A percentile compares a stretch with the other conserved stretches of the same genome.
These are phyloP conservation scores for Takashimella koratensis DNA, from an alignment of 1,284 basidiomycete genomes.

Conservation along the genomic window DNA sequence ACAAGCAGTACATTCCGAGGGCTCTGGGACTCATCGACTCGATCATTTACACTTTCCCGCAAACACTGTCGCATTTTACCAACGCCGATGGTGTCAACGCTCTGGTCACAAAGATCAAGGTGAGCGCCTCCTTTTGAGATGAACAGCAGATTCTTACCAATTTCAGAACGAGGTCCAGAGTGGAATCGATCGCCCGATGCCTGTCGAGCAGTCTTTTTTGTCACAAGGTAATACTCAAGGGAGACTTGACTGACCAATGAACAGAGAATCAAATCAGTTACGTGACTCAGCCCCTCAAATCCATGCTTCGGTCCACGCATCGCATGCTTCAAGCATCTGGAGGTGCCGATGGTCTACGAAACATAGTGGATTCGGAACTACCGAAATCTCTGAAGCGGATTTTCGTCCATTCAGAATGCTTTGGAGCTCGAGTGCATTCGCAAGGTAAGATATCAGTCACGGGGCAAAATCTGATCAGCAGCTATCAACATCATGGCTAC, in stretches of 20 bases:
- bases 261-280: conserved; percentile 24
- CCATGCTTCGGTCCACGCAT: conserved; percentile 87
- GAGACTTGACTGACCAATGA: neutral
- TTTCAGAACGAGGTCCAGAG: conserved; percentile 14
- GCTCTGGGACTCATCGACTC: conserved; percentile 90
- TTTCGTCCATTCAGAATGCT: conserved; percentile 73
- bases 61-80: conserved; percentile 83
- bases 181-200: neutral
- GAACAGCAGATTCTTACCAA: too few relatives aligned
- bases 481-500: conserved; percentile 97
- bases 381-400: conserved; percentile 84
- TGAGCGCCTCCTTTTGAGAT: conserved; percentile 52
- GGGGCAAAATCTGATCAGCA: conserved; percentile 35
- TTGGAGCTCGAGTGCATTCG: conserved; percentile 82
- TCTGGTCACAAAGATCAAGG: conserved; percentile 81
- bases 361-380: conserved; percentile 87
- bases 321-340: conserved; percentile 96
- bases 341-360: conserved; percentile 88
- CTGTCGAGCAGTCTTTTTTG: conserved; percentile 1
- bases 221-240: conserved; percentile 14
- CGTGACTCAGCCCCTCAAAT: conserved; percentile 60
- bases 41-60: conserved; percentile 69
- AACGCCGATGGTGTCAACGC: conserved; percentile 79
- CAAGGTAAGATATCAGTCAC: conserved; percentile 56
- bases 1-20: conserved; percentile 44